A percentile compares a stretch with the other conserved stretches of the same genome.
phyloP scores from a whole-genome alignment of 352 stramenopile genomes.

The Pythium monospermum region DNA sequence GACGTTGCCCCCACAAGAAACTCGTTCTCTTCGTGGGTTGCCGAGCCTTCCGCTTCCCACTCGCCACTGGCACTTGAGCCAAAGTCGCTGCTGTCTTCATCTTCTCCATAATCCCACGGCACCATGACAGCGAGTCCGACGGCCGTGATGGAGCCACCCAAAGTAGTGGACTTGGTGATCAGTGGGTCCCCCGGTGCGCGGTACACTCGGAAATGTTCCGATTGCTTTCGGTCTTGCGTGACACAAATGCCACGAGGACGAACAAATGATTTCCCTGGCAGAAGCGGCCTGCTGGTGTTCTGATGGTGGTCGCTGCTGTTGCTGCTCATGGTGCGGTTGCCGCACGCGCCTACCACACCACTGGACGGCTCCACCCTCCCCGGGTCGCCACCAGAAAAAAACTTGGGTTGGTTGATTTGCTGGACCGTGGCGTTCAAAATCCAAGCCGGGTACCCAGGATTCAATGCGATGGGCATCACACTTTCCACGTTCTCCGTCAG shows the following conservation, averaged over 20 bases:
- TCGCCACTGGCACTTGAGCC: too few relatives aligned
- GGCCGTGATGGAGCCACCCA: conserved; percentile 7
- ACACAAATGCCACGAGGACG: background rate
- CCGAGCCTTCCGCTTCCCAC: background rate
- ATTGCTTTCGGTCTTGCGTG: too few relatives aligned
- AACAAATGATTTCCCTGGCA: too few relatives aligned
- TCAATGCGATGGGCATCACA: conserved; percentile 5
- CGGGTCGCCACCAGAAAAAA: background rate
- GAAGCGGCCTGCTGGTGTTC: background rate
- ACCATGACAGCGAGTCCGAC: conserved; percentile 4
- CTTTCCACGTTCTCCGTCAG: conserved; percentile 3
- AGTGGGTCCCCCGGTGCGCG: background rate
- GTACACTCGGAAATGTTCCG: too few relatives aligned
- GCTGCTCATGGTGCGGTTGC: background rate
- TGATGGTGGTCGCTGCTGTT: background rate
- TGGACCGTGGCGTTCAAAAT: conserved; percentile 11
- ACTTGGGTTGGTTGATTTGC: background rate
- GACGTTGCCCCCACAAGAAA: background rate
- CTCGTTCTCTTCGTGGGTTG: background rate
- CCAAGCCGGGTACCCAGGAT: conserved; percentile 11
- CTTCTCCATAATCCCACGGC: background rate
- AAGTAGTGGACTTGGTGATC: conserved; percentile 10
- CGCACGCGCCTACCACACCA: background rate
- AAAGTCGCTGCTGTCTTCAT: background rate
- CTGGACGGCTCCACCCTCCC: background rate